Evolutionary conservation across 2,329 filamentous ascomycete species (phyloP).

Genomic region (Neofusicoccum sp.): DNA sequence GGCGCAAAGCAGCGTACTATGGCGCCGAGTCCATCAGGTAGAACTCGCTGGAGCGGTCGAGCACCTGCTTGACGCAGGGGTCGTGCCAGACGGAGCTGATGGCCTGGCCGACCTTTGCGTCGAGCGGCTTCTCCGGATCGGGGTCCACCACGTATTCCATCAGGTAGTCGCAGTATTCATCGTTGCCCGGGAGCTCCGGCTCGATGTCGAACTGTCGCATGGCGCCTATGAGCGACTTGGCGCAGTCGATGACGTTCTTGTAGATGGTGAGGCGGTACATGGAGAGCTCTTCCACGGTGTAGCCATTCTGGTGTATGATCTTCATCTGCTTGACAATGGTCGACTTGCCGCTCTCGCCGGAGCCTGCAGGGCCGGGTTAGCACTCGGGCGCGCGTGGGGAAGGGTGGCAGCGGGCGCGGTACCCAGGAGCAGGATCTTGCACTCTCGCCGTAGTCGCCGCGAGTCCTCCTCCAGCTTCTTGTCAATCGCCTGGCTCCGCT

Average conservation of each 20-base stretch:
- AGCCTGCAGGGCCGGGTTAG: constrained; percentile 63
- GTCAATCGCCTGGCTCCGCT: constrained; percentile 95
- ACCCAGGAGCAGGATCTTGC: constrained; percentile 97
- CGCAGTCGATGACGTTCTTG: constrained; percentile 97
- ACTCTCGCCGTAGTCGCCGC: constrained; percentile 89
- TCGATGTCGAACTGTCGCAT: constrained; percentile 91
- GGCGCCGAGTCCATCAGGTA: constrained; percentile 99
- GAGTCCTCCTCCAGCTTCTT: constrained; percentile 92
- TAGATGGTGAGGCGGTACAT: constrained; percentile 96
- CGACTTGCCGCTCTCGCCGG: constrained; percentile 97
- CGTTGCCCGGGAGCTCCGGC: constrained; percentile 70
- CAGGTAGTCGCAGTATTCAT: constrained; percentile 76
- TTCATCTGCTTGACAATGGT: constrained; percentile 99
- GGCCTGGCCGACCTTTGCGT: constrained; percentile 78
- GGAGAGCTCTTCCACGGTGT: constrained; percentile 88
- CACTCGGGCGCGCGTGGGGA: constrained; percentile 20
- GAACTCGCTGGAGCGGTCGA: constrained; percentile 96
- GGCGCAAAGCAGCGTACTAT: constrained; percentile 67
- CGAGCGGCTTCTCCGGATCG: constrained; percentile 83
- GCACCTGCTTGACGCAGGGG: constrained; percentile 75
- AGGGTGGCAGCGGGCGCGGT: constrained; percentile 32
- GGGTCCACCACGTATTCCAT: constrained; percentile 88
- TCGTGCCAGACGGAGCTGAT: constrained; percentile 90
- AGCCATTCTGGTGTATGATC: constrained; percentile 98
- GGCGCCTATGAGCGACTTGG: constrained; percentile 86